A percentile compares a stretch with the other conserved stretches of the same genome.
phyloP scores from a whole-genome alignment of 2,329 filamentous ascomycete genomes.

The Talaromyces sp. region DNA sequence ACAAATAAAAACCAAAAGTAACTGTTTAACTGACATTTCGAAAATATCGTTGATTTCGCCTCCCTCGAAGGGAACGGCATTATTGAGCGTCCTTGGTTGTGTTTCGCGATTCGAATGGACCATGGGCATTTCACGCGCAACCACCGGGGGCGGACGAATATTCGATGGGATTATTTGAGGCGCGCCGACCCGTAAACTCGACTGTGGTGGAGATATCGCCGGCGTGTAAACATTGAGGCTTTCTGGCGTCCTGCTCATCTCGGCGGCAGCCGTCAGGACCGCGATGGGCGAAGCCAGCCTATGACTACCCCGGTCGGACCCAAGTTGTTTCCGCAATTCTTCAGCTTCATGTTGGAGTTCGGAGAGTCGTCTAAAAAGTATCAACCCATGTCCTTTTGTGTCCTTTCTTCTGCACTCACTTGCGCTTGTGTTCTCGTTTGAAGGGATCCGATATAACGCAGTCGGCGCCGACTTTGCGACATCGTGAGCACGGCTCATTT shows the following conservation, averaged over 20 bases:
- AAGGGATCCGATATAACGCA: slow-evolving; percentile 40
- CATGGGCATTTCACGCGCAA: neutral
- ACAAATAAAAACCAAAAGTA: neutral
- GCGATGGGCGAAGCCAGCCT: slow-evolving; percentile 20
- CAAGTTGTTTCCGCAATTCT: slow-evolving; percentile 30
- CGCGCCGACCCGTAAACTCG: slow-evolving; percentile 17
- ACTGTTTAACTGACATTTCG: slow-evolving; percentile 20
- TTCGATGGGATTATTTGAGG: slow-evolving; percentile 17
- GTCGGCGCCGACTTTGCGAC: slow-evolving; percentile 28
- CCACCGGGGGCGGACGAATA: slow-evolving; percentile 12
- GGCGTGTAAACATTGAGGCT: slow-evolving; percentile 16
- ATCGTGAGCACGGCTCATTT: slow-evolving; percentile 33
- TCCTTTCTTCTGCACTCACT: slow-evolving; percentile 19
- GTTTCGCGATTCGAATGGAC: slow-evolving; percentile 17
- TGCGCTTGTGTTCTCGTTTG: slow-evolving; percentile 39
- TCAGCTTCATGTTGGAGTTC: slow-evolving; percentile 34
- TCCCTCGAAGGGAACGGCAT: slow-evolving; percentile 21
- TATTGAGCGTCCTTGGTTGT: slow-evolving; percentile 25
- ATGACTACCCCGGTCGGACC: slow-evolving; percentile 19
- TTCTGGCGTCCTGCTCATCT: slow-evolving; percentile 21
- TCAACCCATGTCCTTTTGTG: neutral
- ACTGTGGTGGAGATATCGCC: slow-evolving; percentile 15
- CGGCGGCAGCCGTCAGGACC: slow-evolving; percentile 26
- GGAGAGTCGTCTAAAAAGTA: slow-evolving; percentile 26
- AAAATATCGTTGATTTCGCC: slow-evolving; percentile 36